Conservation (phyloP, 1,284 basidiomycete genomes). For the Acaromyces ingoldii region DNA sequence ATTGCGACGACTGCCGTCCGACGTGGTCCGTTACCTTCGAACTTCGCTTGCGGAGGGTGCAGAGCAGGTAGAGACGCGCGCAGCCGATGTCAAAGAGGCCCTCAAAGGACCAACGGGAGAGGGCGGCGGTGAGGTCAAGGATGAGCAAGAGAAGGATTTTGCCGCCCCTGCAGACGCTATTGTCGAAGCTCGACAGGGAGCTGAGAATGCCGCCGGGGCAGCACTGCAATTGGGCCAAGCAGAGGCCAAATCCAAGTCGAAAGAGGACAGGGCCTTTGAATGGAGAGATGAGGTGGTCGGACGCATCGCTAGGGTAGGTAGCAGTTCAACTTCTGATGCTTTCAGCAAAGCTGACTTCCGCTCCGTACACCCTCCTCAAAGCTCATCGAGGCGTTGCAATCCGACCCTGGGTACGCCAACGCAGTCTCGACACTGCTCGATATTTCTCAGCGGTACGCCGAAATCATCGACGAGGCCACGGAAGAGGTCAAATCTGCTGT, state of each 20-base stretch:
- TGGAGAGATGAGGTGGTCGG: background rate
- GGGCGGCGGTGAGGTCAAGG: background rate
- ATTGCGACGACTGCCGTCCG: background rate
- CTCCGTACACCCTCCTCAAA: too few relatives aligned
- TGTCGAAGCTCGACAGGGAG: background rate
- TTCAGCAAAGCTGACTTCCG: background rate
- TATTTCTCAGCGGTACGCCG: background rate
- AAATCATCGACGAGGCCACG: background rate
- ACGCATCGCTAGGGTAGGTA: background rate
- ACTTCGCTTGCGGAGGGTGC: background rate
- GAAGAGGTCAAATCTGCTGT: conserved; percentile 4
- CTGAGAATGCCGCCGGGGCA: background rate
- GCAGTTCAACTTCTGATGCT: background rate
- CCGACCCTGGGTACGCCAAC: background rate
- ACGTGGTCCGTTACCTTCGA: background rate
- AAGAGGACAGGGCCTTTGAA: background rate
- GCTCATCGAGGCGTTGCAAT: background rate
- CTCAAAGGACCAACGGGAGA: background rate
- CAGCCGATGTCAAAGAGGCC: background rate
- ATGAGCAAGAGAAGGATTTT: conserved; percentile 5
- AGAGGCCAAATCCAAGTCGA: background rate
- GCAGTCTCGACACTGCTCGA: background rate
- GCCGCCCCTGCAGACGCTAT: background rate
- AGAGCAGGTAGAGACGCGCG: background rate
- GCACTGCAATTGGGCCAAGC: background rate